Conservation (phyloP, 2,329 filamentous ascomycete genomes). For the Fusarium coffeatum region DNA sequence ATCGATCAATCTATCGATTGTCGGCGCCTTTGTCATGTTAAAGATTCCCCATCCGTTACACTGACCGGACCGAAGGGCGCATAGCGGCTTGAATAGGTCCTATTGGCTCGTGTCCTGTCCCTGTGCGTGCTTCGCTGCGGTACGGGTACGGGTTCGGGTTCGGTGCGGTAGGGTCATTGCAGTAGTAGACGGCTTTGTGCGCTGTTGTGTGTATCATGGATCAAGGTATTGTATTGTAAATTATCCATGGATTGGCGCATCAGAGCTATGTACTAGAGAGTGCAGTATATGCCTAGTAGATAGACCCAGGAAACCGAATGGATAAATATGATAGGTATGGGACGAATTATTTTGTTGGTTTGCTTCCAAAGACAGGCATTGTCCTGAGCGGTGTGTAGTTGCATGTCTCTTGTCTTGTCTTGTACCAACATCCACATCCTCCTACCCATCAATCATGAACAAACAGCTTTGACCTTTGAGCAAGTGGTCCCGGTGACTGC, state of each 20-base stretch:
- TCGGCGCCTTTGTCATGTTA: conserved; percentile 1
- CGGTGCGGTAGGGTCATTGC: conserved; percentile 11
- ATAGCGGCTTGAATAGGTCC: conserved; percentile 6
- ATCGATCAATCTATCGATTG: background rate
- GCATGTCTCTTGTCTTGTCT: conserved; percentile 17
- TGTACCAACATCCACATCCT: background rate
- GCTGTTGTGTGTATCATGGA: conserved; percentile 23
- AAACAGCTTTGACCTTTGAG: conserved; percentile 23
- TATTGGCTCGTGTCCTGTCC: conserved; percentile 13
- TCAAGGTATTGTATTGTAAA: conserved; percentile 9
- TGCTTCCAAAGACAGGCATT: conserved; percentile 16
- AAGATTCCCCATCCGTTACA: conserved; percentile 26
- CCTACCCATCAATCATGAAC: conserved; percentile 3
- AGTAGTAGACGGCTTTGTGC: conserved; percentile 15
- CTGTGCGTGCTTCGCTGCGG: conserved; percentile 9
- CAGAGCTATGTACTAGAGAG: background rate
- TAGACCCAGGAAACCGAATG: conserved; percentile 13
- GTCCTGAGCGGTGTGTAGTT: conserved; percentile 14
- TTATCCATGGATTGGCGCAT: conserved; percentile 11
- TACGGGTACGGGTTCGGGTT: background rate
- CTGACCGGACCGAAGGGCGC: conserved; percentile 34
- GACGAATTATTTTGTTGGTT: conserved; percentile 16
- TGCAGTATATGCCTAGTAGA: background rate
- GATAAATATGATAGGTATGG: background rate
- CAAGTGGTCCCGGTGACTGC: conserved; percentile 33